Percentiles rank a stretch among this genome's conserved stretches.
These are phyloP conservation scores for Alternaria tenuissima DNA, from an alignment of 2,329 filamentous ascomycete species.

Conservation along the genomic window DNA sequence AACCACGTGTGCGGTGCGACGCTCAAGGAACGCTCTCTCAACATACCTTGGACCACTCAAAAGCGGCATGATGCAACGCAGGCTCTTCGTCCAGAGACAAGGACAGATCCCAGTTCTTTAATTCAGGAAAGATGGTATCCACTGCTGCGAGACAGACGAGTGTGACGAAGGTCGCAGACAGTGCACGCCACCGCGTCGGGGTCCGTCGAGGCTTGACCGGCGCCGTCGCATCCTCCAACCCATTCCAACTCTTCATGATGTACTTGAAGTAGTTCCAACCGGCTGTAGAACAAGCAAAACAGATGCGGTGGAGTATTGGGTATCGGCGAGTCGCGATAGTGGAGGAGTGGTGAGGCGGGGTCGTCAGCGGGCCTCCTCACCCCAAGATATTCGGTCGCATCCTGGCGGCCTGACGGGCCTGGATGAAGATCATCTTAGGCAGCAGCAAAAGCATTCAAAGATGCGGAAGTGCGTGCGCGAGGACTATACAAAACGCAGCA, in stretches of 20 bases:
- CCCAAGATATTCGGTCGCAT: slow-evolving; percentile 2
- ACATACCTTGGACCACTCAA: slow-evolving; percentile 38
- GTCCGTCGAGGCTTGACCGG: slow-evolving; percentile 19
- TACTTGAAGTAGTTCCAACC: slow-evolving; percentile 1
- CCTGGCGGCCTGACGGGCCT: slow-evolving; percentile 1
- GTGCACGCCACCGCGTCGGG: slow-evolving; percentile 17
- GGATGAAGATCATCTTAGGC: slow-evolving; percentile 11
- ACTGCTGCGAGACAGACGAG: slow-evolving; percentile 28
- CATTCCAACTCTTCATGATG: slow-evolving; percentile 36
- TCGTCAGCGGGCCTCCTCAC: slow-evolving; percentile 7
- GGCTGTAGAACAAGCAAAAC: slow-evolving; percentile 4
- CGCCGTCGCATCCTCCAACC: slow-evolving; percentile 14
- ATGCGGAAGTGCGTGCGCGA: slow-evolving; percentile 4
- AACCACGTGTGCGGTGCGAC: slow-evolving; percentile 8
- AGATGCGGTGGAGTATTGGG: slow-evolving; percentile 6
- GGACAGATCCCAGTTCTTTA: slow-evolving; percentile 17
- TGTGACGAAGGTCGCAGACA: slow-evolving; percentile 28
- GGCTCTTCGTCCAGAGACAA: slow-evolving; percentile 5
- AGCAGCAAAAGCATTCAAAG: slow-evolving; percentile 10
- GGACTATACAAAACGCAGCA: slow-evolving; percentile 5
- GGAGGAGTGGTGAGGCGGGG: slow-evolving; percentile 13
- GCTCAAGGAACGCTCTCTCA: slow-evolving; percentile 10
- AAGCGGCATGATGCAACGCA: slow-evolving; percentile 12
- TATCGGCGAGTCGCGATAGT: slow-evolving; percentile 3
- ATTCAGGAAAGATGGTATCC: slow-evolving; percentile 27